phyloP scores from a whole-genome alignment of 73 alveolate genomes.

The Durusdinium trenchii region DNA sequence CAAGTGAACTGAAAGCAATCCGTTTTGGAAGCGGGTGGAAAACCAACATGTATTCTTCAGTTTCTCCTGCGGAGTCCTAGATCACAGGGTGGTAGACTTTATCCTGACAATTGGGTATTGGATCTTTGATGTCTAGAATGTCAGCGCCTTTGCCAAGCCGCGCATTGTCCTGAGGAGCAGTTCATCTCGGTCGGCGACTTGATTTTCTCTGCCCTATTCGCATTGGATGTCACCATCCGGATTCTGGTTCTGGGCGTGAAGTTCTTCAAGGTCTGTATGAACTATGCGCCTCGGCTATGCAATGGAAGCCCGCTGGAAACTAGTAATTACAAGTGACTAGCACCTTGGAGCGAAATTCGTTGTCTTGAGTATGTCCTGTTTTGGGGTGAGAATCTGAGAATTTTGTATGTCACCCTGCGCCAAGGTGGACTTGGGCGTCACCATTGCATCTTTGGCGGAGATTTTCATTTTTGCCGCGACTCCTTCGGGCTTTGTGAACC shows the following conservation, averaged over 20 bases:
- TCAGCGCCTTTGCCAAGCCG: no score
- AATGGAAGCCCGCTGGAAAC: not conserved
- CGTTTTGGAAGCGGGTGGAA: no score
- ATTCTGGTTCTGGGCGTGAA: slow-evolving; percentile 18
- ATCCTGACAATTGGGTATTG: no score
- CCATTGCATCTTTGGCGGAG: slow-evolving; percentile 46
- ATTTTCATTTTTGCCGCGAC: slow-evolving; percentile 46
- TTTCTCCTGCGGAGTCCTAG: no score
- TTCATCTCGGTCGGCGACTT: not conserved
- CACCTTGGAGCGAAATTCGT: not conserved
- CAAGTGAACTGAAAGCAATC: no score
- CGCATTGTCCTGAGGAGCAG: slow-evolving; percentile 31
- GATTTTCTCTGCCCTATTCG: slow-evolving; percentile 43
- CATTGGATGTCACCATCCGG: slow-evolving; percentile 45
- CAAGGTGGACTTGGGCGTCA: slow-evolving; percentile 49
- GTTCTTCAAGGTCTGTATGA: slow-evolving; percentile 63
- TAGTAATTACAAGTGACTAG: not conserved
- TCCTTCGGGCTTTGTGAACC: slow-evolving; percentile 26
- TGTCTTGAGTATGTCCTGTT: no score
- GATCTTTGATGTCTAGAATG: no score
- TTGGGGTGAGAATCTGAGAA: no score
- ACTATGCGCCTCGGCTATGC: slow-evolving; percentile 6
- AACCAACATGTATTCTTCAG: no score
- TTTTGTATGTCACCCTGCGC: not conserved
- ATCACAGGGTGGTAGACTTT: no score